Evolutionary conservation across 2,329 filamentous ascomycete genomes (phyloP).

Genomic region (Blastomyces emzantsi): DNA sequence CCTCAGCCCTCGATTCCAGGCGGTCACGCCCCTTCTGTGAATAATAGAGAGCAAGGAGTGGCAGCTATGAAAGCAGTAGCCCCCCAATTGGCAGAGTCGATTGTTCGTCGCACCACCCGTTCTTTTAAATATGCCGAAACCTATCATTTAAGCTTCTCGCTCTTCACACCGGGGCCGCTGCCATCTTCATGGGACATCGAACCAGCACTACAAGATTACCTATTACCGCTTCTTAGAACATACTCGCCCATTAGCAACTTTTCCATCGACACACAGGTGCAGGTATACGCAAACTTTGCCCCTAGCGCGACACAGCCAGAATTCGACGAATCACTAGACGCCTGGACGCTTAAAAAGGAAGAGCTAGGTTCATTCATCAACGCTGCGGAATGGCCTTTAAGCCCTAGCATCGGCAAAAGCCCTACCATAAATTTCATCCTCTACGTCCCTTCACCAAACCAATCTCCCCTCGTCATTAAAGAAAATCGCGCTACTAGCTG

Average conservation of each 20-base stretch:
- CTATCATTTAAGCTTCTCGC: slow-evolving; percentile 91
- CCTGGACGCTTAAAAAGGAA: slow-evolving; percentile 67
- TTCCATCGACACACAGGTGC: slow-evolving; percentile 90
- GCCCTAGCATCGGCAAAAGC: slow-evolving; percentile 82
- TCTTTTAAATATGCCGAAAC: slow-evolving; percentile 87
- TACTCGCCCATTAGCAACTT: slow-evolving; percentile 85
- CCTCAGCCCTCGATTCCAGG: slow-evolving; percentile 42
- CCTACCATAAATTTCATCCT: slow-evolving; percentile 95
- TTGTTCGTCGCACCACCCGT: slow-evolving; percentile 62
- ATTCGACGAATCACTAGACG: slow-evolving; percentile 45
- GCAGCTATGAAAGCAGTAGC: slow-evolving; percentile 32
- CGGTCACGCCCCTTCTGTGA: slow-evolving; percentile 22
- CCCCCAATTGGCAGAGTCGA: slow-evolving; percentile 47
- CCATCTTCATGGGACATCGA: slow-evolving; percentile 93
- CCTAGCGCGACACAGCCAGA: slow-evolving; percentile 52
- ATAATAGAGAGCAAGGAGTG: slow-evolving; percentile 23
- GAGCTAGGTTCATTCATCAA: slow-evolving; percentile 94
- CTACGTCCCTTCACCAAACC: slow-evolving; percentile 66
- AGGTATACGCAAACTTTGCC: slow-evolving; percentile 71
- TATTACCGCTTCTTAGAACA: slow-evolving; percentile 70
- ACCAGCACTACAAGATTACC: slow-evolving; percentile 66
- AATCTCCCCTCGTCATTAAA: slow-evolving; percentile 52
- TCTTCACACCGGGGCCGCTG: slow-evolving; percentile 69
- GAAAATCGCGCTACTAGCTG: slow-evolving; percentile 62
- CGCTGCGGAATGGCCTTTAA: slow-evolving; percentile 93